Evolutionary conservation across 2,329 filamentous ascomycete genomes (phyloP), one percentile per base, ranked within the genome.

Genomic region (Sporothrix pallida): DNA sequence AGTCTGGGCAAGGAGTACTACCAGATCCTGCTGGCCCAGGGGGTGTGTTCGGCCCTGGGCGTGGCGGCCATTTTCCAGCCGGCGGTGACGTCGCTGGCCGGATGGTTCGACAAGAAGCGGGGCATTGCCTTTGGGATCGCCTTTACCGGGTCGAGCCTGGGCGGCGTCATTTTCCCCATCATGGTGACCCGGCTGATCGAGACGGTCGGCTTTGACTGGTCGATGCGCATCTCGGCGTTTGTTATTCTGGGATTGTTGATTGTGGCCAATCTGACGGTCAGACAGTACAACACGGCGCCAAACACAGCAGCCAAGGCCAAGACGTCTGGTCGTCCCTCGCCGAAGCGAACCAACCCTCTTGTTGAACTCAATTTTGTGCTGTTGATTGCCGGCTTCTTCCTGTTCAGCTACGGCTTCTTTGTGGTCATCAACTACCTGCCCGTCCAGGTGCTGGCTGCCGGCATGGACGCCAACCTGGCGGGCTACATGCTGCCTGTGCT

Each of bases 1-100:
- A 87, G 84, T 8, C 79, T 91, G 8, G 77, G 78, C n/a, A 81
- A 75, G 0, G 72, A 83, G 58, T 84, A 84, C 77, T 84, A 81
- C 68, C 83, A 84, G 62, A 79, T 84, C 71, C 78, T 84, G 10
- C 77, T 85, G 0, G 76, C 82, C 0, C 83, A 84, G 71, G 80
- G 81, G 4, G 77, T 84, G 0, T 82, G 79, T 72, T 81, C 80
- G 1, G 81, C 81, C 9, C 78, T 84, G 26, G 82, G 82, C 15
- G 80, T 80, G n/a, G 62, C 62, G 4, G 37, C 42, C 42, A 67
- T 83, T 60, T 81, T 82, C 37, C 78, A 81, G 63, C 80, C 72
- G 74, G 80, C 80, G 15, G 74, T 83, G 20, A 80, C 76, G 42
- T 76, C 74, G 7, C 78, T 83, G 58, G 76, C 78, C 3, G 79